Percentiles rank a stretch among this genome's conserved stretches.
Conservation (phyloP, 2,329 filamentous ascomycete species). For the Dactylellina sp. region DNA sequence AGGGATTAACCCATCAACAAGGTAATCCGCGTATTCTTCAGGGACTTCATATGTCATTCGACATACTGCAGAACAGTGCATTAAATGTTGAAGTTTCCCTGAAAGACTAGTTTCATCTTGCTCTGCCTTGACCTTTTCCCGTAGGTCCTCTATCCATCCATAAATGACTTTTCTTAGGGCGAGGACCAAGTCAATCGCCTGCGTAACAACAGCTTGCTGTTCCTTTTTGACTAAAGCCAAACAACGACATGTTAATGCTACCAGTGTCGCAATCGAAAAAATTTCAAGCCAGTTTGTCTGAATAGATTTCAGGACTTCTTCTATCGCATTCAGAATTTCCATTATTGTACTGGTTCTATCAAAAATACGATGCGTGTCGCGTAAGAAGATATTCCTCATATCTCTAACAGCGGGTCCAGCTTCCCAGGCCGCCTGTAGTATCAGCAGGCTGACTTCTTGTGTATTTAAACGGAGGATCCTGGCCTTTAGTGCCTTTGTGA, state of each 20-base stretch:
- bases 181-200: slow-evolving; percentile 48
- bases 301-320: slow-evolving; percentile 62
- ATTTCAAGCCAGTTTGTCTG: slow-evolving; percentile 68
- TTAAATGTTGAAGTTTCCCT: slow-evolving; percentile 35
- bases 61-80: slow-evolving; percentile 58
- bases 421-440: slow-evolving; percentile 69
- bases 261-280: slow-evolving; percentile 55
- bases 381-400: slow-evolving; percentile 44
- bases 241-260: slow-evolving; percentile 57
- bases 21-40: slow-evolving; percentile 21
- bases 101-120: slow-evolving; percentile 33
- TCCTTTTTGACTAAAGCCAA: slow-evolving; percentile 48
- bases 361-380: slow-evolving; percentile 64
- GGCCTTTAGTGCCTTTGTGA: slow-evolving; percentile 67
- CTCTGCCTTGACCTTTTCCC: slow-evolving; percentile 33
- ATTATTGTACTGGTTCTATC: slow-evolving; percentile 62
- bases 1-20: slow-evolving; percentile 16
- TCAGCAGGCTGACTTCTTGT: slow-evolving; percentile 66
- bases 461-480: slow-evolving; percentile 69
- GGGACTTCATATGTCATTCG: slow-evolving; percentile 60
- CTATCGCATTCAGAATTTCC: slow-evolving; percentile 35
- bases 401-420: slow-evolving; percentile 63
- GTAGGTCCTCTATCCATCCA: slow-evolving; percentile 55
- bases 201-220: slow-evolving; percentile 28
- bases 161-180: slow-evolving; percentile 50